Conservation (phyloP, 2,329 filamentous ascomycete species). For the Alternaria sp. region DNA sequence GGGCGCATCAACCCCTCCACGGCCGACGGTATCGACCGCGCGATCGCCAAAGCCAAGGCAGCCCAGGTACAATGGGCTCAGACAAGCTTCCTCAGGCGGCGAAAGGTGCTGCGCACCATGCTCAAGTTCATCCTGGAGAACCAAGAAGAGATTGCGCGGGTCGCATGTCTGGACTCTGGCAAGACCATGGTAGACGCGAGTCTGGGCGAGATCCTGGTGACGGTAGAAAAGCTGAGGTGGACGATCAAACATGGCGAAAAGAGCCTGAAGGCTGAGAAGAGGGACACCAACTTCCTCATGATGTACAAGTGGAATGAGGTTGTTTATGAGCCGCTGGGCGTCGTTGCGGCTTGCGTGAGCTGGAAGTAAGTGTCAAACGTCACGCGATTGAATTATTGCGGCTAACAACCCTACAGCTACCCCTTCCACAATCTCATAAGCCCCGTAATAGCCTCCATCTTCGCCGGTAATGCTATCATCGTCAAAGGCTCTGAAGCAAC, state of each 20-base stretch:
- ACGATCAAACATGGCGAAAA: conserved; percentile 88
- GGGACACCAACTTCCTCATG: conserved; percentile 92
- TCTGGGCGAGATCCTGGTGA: conserved; percentile 93
- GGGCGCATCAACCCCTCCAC: conserved; percentile 80
- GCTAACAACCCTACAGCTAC: conserved; percentile 43
- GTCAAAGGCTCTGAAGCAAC: conserved; percentile 96
- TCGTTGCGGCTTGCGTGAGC: conserved; percentile 89
- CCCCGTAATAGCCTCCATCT: conserved; percentile 87
- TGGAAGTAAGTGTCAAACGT: conserved; percentile 77
- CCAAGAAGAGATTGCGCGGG: conserved; percentile 82
- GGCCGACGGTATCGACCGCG: conserved; percentile 76
- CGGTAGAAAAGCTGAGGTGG: conserved; percentile 92
- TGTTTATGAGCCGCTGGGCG: conserved; percentile 87
- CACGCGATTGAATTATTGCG: not conserved
- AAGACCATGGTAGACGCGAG: conserved; percentile 96
- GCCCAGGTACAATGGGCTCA: conserved; percentile 80
- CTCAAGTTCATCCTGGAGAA: conserved; percentile 85
- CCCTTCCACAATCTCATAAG: conserved; percentile 91
- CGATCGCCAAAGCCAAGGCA: conserved; percentile 72
- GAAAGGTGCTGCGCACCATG: conserved; percentile 80
- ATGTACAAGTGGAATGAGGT: conserved; percentile 93
- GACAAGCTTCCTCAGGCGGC: conserved; percentile 78
- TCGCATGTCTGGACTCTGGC: conserved; percentile 89
- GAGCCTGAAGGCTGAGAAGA: conserved; percentile 71
- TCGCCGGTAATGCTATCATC: conserved; percentile 88